These are phyloP conservation scores for Parsonsia alboflavescens DNA, from an alignment of 257 asterid genomes.

Conservation along the genomic window DNA sequence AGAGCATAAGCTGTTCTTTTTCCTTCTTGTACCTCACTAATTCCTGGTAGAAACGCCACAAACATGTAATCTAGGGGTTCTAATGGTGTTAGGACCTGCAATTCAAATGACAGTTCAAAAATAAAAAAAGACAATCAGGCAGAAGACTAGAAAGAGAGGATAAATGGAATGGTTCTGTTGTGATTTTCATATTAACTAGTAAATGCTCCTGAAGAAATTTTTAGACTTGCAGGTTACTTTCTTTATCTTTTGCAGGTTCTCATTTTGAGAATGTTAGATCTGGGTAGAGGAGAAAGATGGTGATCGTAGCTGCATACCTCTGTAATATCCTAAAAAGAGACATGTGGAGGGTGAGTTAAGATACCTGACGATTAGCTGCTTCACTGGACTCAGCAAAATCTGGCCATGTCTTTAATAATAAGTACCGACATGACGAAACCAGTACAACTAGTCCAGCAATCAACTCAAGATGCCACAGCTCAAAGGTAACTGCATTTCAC, in stretches of 20 bases:
- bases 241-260: background rate
- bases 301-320: too few relatives aligned
- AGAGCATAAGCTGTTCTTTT: background rate
- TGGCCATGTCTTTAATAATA: conserved; percentile 66
- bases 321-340: background rate
- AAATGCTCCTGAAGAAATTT: background rate
- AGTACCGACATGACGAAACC: conserved; percentile 67
- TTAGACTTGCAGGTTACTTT: background rate
- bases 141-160: background rate
- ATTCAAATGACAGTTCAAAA: conserved; percentile 7
- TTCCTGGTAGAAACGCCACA: conserved; percentile 83
- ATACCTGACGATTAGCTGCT: conserved; percentile 80
- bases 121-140: background rate
- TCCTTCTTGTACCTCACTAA: conserved; percentile 53
- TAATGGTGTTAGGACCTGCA: conserved; percentile 72
- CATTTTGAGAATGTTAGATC: background rate
- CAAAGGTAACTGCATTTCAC: conserved; percentile 53
- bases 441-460: conserved; percentile 61
- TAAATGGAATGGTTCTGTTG: background rate
- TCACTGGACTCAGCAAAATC: conserved; percentile 82
- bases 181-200: background rate
- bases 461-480: conserved; percentile 69
- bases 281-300: too few relatives aligned
- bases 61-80: conserved; percentile 75
- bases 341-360: background rate